phyloP scores from a whole-genome alignment of 2,329 filamentous ascomycete species.

The Sporothrix euskadiensis region DNA sequence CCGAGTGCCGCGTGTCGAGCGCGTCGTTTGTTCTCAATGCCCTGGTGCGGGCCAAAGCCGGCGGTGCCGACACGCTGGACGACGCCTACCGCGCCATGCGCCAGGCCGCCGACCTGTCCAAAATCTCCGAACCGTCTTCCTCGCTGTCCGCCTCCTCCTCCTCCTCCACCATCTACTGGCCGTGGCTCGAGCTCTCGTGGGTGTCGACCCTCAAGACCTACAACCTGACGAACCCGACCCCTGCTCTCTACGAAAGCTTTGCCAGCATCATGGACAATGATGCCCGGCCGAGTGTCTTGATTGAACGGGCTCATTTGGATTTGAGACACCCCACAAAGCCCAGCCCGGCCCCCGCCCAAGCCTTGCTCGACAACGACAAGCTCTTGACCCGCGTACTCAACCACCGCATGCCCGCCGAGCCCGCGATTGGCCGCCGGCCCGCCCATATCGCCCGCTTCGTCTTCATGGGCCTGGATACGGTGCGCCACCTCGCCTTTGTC shows the following conservation, averaged over 20 bases:
- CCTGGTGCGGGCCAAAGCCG: constrained; percentile 43
- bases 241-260: constrained; percentile 55
- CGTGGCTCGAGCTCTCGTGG: constrained; percentile 55
- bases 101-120: constrained; percentile 46
- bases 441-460: constrained; percentile 38
- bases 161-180: constrained; percentile 42
- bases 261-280: constrained; percentile 49
- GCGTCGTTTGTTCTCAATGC: constrained; percentile 44
- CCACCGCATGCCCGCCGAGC: constrained; percentile 22
- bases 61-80: constrained; percentile 47
- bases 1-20: constrained; percentile 20
- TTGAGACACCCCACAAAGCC: constrained; percentile 57
- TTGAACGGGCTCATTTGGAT: constrained; percentile 56
- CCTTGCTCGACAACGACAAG: constrained; percentile 43
- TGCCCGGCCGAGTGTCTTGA: constrained; percentile 38
- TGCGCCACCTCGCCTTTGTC: constrained; percentile 46
- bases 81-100: constrained; percentile 52
- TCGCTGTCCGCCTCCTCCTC: constrained; percentile 38
- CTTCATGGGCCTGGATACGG: constrained; percentile 50
- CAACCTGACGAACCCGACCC: constrained; percentile 48
- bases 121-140: constrained; percentile 26
- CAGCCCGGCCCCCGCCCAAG: constrained; percentile 49
- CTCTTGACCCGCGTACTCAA: constrained; percentile 32
- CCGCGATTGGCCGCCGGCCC: constrained; percentile 35
- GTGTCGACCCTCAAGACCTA: constrained; percentile 54